A percentile compares a stretch with the other conserved stretches of the same genome.
phyloP scores from a whole-genome alignment of 495 filamentous ascomycete species.

The Penicillium maclennaniae region DNA sequence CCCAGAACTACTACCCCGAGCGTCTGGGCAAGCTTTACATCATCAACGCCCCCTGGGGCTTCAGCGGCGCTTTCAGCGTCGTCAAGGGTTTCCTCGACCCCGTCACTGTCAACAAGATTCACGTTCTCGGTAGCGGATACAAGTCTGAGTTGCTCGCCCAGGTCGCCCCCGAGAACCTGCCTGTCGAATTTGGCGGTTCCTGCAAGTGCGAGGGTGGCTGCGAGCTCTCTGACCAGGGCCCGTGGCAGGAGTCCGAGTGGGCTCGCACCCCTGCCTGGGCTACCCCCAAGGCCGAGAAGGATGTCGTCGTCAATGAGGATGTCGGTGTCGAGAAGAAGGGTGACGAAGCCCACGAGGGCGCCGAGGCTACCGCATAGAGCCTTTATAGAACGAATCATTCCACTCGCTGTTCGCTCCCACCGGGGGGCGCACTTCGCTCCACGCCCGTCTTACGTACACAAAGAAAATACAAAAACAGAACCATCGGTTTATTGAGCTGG shows the following conservation, averaged over 20 bases:
- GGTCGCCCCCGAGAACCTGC: constrained; percentile 87
- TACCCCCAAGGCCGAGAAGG: constrained; percentile 32
- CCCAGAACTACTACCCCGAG: constrained; percentile 99
- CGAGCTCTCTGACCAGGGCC: constrained; percentile 80
- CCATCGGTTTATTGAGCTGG: background rate
- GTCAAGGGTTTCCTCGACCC: constrained; percentile 93
- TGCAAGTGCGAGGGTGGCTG: constrained; percentile 86
- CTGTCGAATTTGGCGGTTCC: constrained; percentile 76
- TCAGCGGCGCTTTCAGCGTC: constrained; percentile 74
- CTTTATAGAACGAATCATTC: background rate
- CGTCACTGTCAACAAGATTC: constrained; percentile 93
- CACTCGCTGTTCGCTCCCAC: constrained; percentile 9
- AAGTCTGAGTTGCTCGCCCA: constrained; percentile 78
- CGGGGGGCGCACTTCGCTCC: constrained; percentile 7
- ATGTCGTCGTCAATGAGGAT: constrained; percentile 20
- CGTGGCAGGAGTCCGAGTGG: constrained; percentile 84
- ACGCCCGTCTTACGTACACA: background rate
- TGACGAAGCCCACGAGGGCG: constrained; percentile 38
- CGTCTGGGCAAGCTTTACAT: constrained; percentile 84
- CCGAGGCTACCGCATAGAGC: constrained; percentile 34
- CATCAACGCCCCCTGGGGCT: constrained; percentile 97
- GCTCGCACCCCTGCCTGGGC: constrained; percentile 68
- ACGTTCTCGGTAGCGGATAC: constrained; percentile 79
- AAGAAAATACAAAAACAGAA: constrained; percentile 4
- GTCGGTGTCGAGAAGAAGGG: constrained; percentile 27